These are phyloP conservation scores for Rhexocercosporidium sp. DNA, from an alignment of 2,329 filamentous ascomycete species.

Conservation along the genomic window DNA sequence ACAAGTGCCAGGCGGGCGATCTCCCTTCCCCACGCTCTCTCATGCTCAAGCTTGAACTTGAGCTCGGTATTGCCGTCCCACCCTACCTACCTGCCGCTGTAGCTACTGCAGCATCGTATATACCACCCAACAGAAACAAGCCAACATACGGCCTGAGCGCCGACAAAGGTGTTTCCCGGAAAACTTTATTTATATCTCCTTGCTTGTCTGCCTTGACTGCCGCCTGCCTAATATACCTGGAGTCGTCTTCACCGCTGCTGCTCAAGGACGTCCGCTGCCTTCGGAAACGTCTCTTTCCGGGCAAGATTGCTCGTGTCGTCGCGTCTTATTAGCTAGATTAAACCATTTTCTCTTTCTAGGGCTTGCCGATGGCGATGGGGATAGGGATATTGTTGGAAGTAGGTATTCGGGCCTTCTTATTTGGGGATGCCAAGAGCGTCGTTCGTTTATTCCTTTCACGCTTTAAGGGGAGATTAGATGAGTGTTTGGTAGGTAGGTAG, in stretches of 20 bases:
- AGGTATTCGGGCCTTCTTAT: background rate
- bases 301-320: background rate
- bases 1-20: background rate
- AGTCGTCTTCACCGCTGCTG: background rate
- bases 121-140: background rate
- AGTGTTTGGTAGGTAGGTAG: background rate
- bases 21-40: background rate
- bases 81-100: background rate
- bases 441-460: background rate
- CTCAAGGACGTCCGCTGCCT: background rate
- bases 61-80: slow-evolving; percentile 2
- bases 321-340: background rate
- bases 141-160: background rate
- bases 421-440: background rate
- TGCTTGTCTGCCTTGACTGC: background rate
- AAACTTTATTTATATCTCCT: slow-evolving; percentile 8
- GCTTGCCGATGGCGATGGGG: background rate
- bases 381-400: background rate
- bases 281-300: background rate
- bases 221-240: background rate
- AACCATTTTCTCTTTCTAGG: background rate
- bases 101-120: background rate
- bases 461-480: background rate
- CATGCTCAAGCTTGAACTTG: background rate
- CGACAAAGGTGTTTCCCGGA: background rate